Evolutionary conservation across 2,329 filamentous ascomycete genomes (phyloP), one percentile per base, ranked within the genome.

Genomic region (Westerdykella aurantiaca): DNA sequence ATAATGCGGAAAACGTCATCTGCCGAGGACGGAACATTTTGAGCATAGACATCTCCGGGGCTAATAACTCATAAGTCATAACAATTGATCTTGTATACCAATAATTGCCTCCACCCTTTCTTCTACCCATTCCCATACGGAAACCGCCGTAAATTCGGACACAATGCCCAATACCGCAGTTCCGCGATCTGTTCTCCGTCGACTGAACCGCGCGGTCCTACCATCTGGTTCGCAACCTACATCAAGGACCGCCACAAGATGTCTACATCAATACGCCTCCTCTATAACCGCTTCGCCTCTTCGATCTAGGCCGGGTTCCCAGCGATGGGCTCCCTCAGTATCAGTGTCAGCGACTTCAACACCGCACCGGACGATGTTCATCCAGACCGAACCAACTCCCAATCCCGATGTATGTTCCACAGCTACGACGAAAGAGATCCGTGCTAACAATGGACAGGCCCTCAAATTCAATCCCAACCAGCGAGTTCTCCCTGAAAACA

Each of bases 391-490:
- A 64, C 80, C 79, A 53, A 98, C 93, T 1, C 93, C 93, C 21
- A 98, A 98, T 70, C 77, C 82, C n/a, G 89, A 97, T 72, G 90
- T 80, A 63, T 57, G 71, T 16, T 29, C 41, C 25, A 38, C 29
- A 34, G 14, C 31, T 6, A 22, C 12, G 25, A 13, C 34, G 13
- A 39, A 33, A 18, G 23, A 18, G 34, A 31, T 29, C 33, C 40
- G 6, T 34, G 18, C 50, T 60, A 41, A 57, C 33, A 35, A 35
- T 16, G 6, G 17, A 4, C 45, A 72, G 76, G 78, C 89, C 29
- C 78, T 97, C 61, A 98, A 98, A 72, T 98, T 98, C 72, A 79
- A 94, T 33, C 93, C 93, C 2, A 95, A 96, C 70, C 83, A 88
- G 68, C 80, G 80, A 33, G 82, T 98, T 41, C 79, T 98, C 1